Conservation (phyloP, 345 rosid genomes). For the Eucalyptus erythrocorys region DNA sequence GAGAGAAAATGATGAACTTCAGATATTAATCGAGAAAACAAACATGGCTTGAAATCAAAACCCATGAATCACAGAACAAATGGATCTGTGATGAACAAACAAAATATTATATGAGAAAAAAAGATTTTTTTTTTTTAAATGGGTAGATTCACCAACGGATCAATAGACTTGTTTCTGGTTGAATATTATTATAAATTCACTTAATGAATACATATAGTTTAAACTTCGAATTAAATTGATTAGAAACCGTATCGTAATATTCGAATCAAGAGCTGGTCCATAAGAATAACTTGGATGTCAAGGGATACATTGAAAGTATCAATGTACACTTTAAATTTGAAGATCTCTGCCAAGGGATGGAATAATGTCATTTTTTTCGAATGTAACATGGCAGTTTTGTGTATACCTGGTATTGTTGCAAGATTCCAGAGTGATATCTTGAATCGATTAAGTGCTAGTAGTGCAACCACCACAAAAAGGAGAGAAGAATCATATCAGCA, state of each 20-base stretch:
- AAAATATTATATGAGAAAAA: not conserved
- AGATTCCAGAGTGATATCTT: not conserved
- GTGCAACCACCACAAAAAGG: not conserved
- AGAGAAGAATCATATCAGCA: not conserved
- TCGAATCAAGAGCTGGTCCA: not conserved
- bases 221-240: not conserved
- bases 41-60: not conserved
- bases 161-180: fast-evolving
- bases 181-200: not conserved
- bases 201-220: not conserved
- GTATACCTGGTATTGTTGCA: not conserved
- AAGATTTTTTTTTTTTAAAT: not conserved
- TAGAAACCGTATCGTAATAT: not conserved
- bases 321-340: not conserved
- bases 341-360: not conserved
- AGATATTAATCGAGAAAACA: not conserved
- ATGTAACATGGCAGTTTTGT: fast-evolving
- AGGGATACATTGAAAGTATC: not conserved
- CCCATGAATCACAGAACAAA: not conserved
- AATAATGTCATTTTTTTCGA: fast-evolving
- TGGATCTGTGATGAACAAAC: not conserved
- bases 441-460: not conserved
- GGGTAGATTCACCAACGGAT: not conserved
- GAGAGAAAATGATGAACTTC: not conserved
- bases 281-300: fast-evolving